These are phyloP conservation scores for Rhazya stricta DNA, from an alignment of 257 asterid genomes.

Conservation along the genomic window DNA sequence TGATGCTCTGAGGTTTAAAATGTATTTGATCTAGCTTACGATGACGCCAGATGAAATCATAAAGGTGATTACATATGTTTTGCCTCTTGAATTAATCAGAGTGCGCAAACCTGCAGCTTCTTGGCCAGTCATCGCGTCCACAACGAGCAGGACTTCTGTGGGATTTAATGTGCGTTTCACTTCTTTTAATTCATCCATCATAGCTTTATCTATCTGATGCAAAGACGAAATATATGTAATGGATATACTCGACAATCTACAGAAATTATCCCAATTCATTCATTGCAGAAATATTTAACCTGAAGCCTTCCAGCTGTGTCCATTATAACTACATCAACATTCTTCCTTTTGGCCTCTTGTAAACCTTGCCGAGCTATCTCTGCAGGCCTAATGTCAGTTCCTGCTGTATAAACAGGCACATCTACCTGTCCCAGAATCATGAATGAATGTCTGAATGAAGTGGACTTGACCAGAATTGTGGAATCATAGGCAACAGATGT, in stretches of 20 bases:
- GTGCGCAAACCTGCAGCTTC: slow-evolving; percentile 86
- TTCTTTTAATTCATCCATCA: slow-evolving; percentile 97
- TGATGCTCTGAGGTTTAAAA: background rate
- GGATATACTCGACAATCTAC: slow-evolving; percentile 9
- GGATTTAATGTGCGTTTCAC: slow-evolving; percentile 80
- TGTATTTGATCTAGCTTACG: background rate
- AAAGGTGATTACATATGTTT: background rate
- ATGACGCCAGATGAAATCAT: background rate
- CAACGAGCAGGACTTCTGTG: slow-evolving; percentile 92
- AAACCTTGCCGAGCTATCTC: slow-evolving; percentile 90
- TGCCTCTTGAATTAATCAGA: background rate
- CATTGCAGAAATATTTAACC: slow-evolving; percentile 38
- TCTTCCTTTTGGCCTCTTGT: slow-evolving; percentile 73
- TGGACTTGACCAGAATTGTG: slow-evolving; percentile 2
- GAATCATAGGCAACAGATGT: background rate
- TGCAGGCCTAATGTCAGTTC: slow-evolving; percentile 84
- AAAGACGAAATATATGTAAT: slow-evolving; percentile 7
- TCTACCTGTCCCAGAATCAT: slow-evolving; percentile 62
- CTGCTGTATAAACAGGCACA: slow-evolving; percentile 90
- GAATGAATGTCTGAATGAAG: slow-evolving; percentile 27
- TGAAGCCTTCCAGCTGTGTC: slow-evolving; percentile 99
- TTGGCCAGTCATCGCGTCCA: slow-evolving; percentile 99
- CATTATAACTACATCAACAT: slow-evolving; percentile 91
- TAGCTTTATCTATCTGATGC: slow-evolving; percentile 77
- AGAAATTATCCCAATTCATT: slow-evolving; percentile 14